Evolutionary conservation across 495 filamentous ascomycete genomes (phyloP), one percentile per base, ranked within the genome.

Genomic region (Neurospora sp.): DNA sequence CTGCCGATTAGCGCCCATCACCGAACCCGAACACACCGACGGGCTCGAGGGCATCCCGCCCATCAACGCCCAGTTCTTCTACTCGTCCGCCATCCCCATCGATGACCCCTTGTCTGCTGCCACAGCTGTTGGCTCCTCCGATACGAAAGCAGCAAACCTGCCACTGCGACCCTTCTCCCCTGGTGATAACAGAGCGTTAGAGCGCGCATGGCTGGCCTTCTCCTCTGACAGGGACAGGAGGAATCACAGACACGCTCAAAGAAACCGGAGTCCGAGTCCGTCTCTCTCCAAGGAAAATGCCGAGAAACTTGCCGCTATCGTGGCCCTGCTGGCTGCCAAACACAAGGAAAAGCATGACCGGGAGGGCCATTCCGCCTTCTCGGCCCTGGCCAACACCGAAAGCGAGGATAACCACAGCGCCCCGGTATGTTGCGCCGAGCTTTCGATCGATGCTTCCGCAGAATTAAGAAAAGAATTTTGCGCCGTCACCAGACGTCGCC

Each of bases 61-160:
- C 9, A 76, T 92, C 40, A 85, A 85, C 37, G 86, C 91, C 61
- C 93, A 94, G 61, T 96, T 92, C 83, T 96, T 95, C 79, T 96
- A 95, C 81, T 85, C 88, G 39, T 94, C 93, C 16, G 84, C 87
- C 22, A 84, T 93, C 40, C 89, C 92, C 45, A 91, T 96, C 77
- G 93, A 96, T 79, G 93, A 96, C 79, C 93, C 93, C 14, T 86
- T 95, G 53, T 90, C 91, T 6, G 86, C 91, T 1, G 79, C 91
- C 22, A 89, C 91, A 20, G 83, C 88, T 40, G 81, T 87, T 22
- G 81, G 75, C 22, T 79, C 86, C 22, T 84, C 84, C 69, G 86
- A 87, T 72, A 80, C 88, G 44, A 84, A 84, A 61, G 79, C 85
- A 16, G 77, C 78, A 22, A 89, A 87, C 72, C 82, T 85, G 37